A percentile compares a stretch with the other conserved stretches of the same genome.
phyloP scores from a whole-genome alignment of 257 asterid genomes.

The Lavandula angustifolia region DNA sequence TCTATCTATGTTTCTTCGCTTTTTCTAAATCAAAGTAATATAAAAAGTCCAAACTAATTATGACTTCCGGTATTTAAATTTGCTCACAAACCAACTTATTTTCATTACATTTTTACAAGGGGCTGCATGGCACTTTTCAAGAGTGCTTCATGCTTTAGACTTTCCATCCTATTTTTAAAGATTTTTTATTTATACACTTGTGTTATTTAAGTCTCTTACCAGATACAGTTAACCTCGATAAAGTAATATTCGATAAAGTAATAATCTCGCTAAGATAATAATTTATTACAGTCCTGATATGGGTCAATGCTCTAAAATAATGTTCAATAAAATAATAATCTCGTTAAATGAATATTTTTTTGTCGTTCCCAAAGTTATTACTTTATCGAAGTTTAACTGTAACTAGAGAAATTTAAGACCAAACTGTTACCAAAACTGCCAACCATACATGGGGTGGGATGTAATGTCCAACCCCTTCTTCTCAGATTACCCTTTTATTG shows the following conservation, averaged over 20 bases:
- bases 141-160: background rate
- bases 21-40: slow-evolving; percentile 11
- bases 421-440: background rate
- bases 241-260: too few species aligned
- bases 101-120: background rate
- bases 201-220: background rate
- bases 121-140: slow-evolving; percentile 4
- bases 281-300: too few species aligned
- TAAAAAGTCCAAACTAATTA: too few species aligned
- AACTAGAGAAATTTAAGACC: background rate
- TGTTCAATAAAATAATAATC: too few species aligned
- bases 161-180: too few species aligned
- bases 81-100: background rate
- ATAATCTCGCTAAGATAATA: too few species aligned
- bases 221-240: too few species aligned
- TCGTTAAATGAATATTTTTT: too few species aligned
- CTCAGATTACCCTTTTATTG: background rate
- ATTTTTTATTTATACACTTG: background rate
- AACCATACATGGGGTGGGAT: background rate
- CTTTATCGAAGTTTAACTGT: too few species aligned
- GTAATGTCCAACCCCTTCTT: background rate
- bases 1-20: background rate
- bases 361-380: too few species aligned
- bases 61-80: background rate
- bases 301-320: too few species aligned